phyloP scores from a whole-genome alignment of 768 basidiomycete species.

The Tulasnella sp. region DNA sequence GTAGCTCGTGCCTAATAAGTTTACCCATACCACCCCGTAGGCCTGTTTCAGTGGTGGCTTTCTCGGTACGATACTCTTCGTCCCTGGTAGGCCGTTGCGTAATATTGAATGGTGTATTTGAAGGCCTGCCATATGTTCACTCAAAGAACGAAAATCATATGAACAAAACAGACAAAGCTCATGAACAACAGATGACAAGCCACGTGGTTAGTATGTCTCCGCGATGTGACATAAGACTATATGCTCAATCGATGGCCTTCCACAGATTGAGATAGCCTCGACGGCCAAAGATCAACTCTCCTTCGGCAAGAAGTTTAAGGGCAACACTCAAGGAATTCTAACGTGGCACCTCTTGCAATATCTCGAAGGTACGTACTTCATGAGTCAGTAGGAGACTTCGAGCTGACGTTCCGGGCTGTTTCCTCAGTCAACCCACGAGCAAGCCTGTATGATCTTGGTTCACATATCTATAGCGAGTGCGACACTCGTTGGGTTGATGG shows the following conservation, averaged over 20 bases:
- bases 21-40: not conserved
- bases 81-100: not conserved
- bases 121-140: not conserved
- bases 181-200: not conserved
- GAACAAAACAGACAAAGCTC: not conserved
- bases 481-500: not conserved
- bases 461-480: not conserved
- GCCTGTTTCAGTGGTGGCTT: not conserved
- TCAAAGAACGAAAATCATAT: not conserved
- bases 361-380: not conserved
- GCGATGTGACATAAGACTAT: not conserved
- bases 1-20: not conserved
- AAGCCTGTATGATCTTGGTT: not conserved
- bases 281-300: not conserved
- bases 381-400: too few relatives aligned
- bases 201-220: not conserved
- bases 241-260: not conserved
- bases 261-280: not conserved
- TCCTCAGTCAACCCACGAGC: not conserved
- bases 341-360: not conserved
- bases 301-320: not conserved
- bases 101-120: not conserved
- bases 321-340: not conserved
- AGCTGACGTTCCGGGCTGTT: too few relatives aligned
- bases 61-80: not conserved